These are phyloP conservation scores for Daldinia eschscholtzii DNA, from an alignment of 2,329 filamentous ascomycete genomes.

Conservation along the genomic window DNA sequence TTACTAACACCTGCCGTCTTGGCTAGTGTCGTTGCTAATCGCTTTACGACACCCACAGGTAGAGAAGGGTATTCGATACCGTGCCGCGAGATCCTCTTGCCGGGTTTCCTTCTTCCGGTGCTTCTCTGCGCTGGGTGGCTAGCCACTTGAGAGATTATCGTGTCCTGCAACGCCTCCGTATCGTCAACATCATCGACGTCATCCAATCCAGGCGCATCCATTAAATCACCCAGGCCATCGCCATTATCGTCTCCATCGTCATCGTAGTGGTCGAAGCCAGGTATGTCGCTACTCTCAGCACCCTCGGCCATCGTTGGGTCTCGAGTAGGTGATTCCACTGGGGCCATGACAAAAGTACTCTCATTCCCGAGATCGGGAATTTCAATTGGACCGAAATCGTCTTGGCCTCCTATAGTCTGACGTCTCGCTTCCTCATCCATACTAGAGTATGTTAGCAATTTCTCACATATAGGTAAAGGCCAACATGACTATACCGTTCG, in stretches of 20 bases:
- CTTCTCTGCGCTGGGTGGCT: conserved; percentile 29
- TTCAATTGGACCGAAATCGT: conserved; percentile 64
- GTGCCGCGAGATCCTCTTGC: conserved; percentile 73
- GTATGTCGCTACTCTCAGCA: conserved; percentile 39
- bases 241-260: conserved; percentile 42
- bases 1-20: conserved; percentile 75
- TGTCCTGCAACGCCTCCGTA: conserved; percentile 41
- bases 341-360: conserved; percentile 64
- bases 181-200: conserved; percentile 43
- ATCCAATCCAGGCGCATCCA: conserved; percentile 45
- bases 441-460: conserved; percentile 39
- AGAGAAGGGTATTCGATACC: conserved; percentile 82
- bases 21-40: conserved; percentile 77
- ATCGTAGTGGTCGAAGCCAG: conserved; percentile 39
- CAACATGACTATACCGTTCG: conserved; percentile 55
- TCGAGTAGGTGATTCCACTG: conserved; percentile 51
- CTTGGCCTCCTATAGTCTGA: conserved; percentile 60
- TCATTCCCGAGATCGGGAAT: conserved; percentile 63
- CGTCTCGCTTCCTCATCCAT: conserved; percentile 58
- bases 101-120: conserved; percentile 57
- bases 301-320: conserved; percentile 45
- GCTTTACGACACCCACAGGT: conserved; percentile 79
- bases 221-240: conserved; percentile 41
- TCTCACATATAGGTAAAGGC: background rate
- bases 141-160: conserved; percentile 38